Base-by-base conservation (phyloP, 2,329 filamentous ascomycete species). In the Amesomyces nigricolor region DNA sequence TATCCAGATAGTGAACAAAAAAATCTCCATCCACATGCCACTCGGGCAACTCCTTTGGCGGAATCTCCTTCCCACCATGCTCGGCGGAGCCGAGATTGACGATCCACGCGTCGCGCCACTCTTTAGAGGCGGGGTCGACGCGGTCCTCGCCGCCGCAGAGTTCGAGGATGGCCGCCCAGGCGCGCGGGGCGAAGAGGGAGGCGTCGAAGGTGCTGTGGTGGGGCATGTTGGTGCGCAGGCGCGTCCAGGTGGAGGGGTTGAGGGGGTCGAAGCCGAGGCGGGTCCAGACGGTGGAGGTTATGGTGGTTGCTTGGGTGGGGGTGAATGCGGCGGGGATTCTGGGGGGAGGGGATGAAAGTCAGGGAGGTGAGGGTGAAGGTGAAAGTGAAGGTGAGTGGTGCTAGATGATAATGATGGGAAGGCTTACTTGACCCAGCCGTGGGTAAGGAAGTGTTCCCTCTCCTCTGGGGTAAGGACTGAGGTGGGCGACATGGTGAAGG, bases 21-120 rank as follows among this genome's bases (percentile, higher is more conserved):
- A 87, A 88, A 62, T 88, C 85, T 8, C 85, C 85, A 68, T 88
- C 85, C 16, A 86, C 82, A 68, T 88, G 85, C 85, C 85, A 88
- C 19, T 73, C 73, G 7, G 73, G 64, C 19, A 87, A 70, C 0
- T 81, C 75, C 49, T 76, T 72, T 0, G 82, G 82, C 37, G 74
- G 68, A 3, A 77, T 68, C 8, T 75, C 72, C 48, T 73, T 73
- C 5, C 78, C 76, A 57, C 80, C 78, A 59, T 72, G 72, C 49
- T 78, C 75, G 0, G 75, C 65, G 1, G 75, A 81, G 11, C 86
- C 86, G 7, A 88, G 75, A 68, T 88, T 88, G 40, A 88, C 83
- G 63, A 88, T 88, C 54, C 88, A 77, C 4, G 78, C 77, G 70
- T 88, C 85, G 60, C 76, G 76, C 85, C 85, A 88, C n/a, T 70